Evolutionary conservation across 306 rosid species (phyloP), one percentile per base, ranked within the genome.

Genomic region (Acmispon strigosus): DNA sequence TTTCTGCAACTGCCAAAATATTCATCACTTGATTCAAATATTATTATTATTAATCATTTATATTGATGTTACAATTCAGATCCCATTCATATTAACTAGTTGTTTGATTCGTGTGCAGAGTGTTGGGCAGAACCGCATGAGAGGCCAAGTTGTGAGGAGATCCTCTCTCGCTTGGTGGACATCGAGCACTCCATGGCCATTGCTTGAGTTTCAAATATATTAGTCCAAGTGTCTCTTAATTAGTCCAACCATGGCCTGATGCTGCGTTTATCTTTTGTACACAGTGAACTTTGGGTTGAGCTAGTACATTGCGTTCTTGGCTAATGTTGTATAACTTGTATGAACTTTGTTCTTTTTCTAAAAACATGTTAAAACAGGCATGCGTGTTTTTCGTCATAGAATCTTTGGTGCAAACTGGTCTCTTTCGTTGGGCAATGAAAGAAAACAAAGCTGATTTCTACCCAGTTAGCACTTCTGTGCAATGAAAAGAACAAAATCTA

Each of bases 81-180:
- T n/a, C 20, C 41, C 41, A 61, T 59, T 16, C 45, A 56, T 43
- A 43, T 64, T 58, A 50, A 66, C 78, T 65, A 54, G 15, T 69
- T 51, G 2, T 65, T 19, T 47, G 17, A 56, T 44, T 69, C 6
- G 27, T 48, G 61, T 70, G 81, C 86, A 94, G 99, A 94, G 77
- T 94, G 99, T 81, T 94, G 97, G 95, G 87, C 83, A 18, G 99
- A 94, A 79, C 88, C 92, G 14, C 76, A 83, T 18, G 90, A 87
- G 73, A 88, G 99, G 54, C 99, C 99, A 59, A 86, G 83, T 81
- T 94, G 99, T 59, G 96, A 94, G 81, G 96, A 86, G 81, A 87
- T 91, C 51, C 89, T 94, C 22, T 78, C 95, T 51, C 96, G 99
- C 49, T 77, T 94, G 89, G 82, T 80, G 48, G 96, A 86, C 81